Conservation (phyloP, 768 basidiomycete species). For the Hydnomerulius pinastri region DNA sequence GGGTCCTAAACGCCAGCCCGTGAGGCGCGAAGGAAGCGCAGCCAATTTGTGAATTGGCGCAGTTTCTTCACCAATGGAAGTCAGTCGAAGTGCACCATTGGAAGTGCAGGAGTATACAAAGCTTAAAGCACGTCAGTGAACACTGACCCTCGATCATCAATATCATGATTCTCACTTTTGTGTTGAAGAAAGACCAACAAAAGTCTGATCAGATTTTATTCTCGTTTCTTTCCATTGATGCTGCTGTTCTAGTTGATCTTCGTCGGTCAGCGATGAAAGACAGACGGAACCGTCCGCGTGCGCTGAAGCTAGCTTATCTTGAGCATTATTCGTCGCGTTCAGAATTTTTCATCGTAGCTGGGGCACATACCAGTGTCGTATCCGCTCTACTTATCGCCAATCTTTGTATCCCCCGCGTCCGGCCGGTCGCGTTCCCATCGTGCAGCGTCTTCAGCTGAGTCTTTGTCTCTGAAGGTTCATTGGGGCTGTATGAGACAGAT, state of each 20-base stretch:
- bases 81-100: slow-evolving; percentile 68
- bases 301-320: slow-evolving; percentile 67
- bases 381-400: slow-evolving; percentile 34
- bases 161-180: slow-evolving; percentile 60
- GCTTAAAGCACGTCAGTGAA: slow-evolving; percentile 21
- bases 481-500: slow-evolving; percentile 46
- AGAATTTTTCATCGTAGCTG: slow-evolving; percentile 1
- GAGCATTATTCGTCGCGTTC: slow-evolving; percentile 26
- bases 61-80: slow-evolving; percentile 31
- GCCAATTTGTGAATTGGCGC: slow-evolving; percentile 31
- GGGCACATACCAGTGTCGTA: slow-evolving; percentile 41
- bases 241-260: slow-evolving; percentile 41
- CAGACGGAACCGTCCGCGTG: slow-evolving; percentile 59
- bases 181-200: slow-evolving; percentile 59
- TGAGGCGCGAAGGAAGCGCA: slow-evolving; percentile 67
- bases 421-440: slow-evolving; percentile 34
- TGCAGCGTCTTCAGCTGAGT: slow-evolving; percentile 35
- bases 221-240: slow-evolving; percentile 68
- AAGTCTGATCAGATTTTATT: slow-evolving; percentile 51
- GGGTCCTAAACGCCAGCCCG: slow-evolving; percentile 61
- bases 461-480: slow-evolving; percentile 35
- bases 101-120: slow-evolving; percentile 70
- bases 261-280: slow-evolving; percentile 44
- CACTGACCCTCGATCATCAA: too few relatives aligned
- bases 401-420: slow-evolving; percentile 40